Percentiles rank a stretch among this genome's conserved stretches.
Evolutionary conservation across 768 basidiomycete species (phyloP).

Genomic region (Lactarius tabidus): DNA sequence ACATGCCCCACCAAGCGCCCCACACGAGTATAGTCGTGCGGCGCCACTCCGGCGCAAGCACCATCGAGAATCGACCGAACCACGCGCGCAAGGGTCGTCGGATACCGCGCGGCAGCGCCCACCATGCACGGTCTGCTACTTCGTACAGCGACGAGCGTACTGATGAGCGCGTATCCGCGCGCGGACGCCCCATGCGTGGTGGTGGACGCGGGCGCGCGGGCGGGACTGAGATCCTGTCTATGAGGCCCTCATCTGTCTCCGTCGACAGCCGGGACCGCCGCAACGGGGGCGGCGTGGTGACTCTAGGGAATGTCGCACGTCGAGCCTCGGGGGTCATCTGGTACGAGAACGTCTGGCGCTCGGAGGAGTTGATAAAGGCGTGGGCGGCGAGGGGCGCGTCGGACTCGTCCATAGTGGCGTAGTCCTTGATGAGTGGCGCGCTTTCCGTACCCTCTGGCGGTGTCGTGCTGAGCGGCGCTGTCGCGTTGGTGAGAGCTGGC

Average conservation of each 20-base stretch:
- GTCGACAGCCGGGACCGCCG: not conserved
- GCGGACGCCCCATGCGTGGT: not conserved
- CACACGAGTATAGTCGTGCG: constrained; percentile 76
- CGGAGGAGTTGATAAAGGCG: not conserved
- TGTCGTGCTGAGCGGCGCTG: constrained; percentile 10
- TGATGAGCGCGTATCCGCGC: constrained; percentile 10
- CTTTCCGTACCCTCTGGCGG: constrained; percentile 2
- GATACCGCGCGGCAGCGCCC: constrained; percentile 50
- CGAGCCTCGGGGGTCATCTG: not conserved
- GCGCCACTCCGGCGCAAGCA: constrained; percentile 73
- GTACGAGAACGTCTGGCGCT: constrained; percentile 7
- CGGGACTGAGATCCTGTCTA: not conserved
- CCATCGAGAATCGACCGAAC: constrained; percentile 62
- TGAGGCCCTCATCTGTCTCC: constrained; percentile 1
- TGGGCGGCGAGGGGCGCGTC: constrained; percentile 25
- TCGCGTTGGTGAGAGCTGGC: not conserved
- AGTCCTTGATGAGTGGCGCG: constrained; percentile 21
- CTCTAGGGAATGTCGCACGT: not conserved
- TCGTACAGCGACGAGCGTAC: constrained; percentile 44
- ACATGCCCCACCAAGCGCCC: constrained; percentile 71
- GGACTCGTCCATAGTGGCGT: constrained; percentile 26
- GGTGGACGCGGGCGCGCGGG: constrained; percentile 18
- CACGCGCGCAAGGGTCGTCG: constrained; percentile 62
- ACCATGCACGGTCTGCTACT: constrained; percentile 39
- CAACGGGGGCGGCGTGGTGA: not conserved